Percentiles rank a stretch among this genome's conserved stretches.
Evolutionary conservation across 306 rosid genomes (phyloP).

Genomic region (Dicorynia guianensis): DNA sequence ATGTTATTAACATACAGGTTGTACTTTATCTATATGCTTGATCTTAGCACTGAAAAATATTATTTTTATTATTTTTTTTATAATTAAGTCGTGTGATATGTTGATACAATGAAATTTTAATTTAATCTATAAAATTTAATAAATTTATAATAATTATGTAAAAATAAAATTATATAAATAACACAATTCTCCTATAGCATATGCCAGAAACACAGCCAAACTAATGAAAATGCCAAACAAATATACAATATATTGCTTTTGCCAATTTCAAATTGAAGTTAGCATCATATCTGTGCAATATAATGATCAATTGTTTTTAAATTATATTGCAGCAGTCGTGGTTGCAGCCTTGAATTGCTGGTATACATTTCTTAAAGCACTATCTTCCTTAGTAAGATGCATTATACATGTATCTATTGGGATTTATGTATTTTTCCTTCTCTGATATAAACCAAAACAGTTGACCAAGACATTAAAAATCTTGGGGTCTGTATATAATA

Average conservation of each 20-base stretch:
- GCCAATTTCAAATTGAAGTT: slow-evolving; percentile 22
- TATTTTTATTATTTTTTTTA: too few relatives aligned
- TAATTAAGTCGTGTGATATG: too few relatives aligned
- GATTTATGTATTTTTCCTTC: slow-evolving; percentile 6
- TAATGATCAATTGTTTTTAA: neutral
- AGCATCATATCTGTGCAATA: neutral
- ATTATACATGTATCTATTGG: neutral
- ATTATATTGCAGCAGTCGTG: neutral
- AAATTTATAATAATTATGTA: too few relatives aligned
- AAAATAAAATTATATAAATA: too few relatives aligned
- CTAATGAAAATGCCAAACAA: neutral
- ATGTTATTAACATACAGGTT: neutral
- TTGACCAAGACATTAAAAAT: neutral
- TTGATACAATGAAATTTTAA: too few relatives aligned
- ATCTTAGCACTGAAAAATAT: slow-evolving; percentile 30
- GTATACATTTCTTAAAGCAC: neutral
- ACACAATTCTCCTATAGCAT: too few relatives aligned
- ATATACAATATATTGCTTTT: neutral
- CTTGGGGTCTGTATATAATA: too few relatives aligned
- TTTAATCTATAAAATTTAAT: too few relatives aligned
- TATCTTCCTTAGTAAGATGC: too few relatives aligned
- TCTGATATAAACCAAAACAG: slow-evolving; percentile 2
- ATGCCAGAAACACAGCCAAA: neutral
- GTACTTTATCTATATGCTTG: neutral
- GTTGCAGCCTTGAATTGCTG: slow-evolving; percentile 1